These are phyloP conservation scores for Pseudisothecium myosuroides DNA, from an alignment of 225 moss, liverwort and hornwort genomes.

Conservation along the genomic window DNA sequence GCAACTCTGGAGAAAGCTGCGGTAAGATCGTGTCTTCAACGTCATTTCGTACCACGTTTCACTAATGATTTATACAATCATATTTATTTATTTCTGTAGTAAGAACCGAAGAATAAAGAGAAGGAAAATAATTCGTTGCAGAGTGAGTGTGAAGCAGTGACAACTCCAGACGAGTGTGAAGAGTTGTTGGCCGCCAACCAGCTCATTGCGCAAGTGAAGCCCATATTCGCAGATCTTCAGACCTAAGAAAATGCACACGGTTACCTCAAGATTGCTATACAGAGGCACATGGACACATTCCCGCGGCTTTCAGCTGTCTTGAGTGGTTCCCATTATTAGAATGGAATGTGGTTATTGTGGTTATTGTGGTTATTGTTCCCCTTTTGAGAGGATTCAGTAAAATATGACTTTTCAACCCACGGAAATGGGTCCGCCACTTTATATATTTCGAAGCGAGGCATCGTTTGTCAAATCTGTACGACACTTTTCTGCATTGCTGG, in stretches of 20 bases:
- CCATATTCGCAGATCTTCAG: conserved; percentile 14
- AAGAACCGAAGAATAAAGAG: background rate
- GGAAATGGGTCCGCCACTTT: background rate
- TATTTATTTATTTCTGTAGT: background rate
- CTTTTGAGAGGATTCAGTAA: background rate
- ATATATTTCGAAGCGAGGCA: background rate
- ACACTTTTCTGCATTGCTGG: background rate
- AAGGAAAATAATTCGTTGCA: background rate
- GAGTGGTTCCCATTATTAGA: background rate
- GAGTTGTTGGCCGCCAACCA: conserved; percentile 21
- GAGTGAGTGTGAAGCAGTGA: conserved; percentile 15
- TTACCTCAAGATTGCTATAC: background rate
- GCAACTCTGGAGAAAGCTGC: conserved; percentile 36
- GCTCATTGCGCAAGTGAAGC: conserved; percentile 30
- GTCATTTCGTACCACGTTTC: background rate
- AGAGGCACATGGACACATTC: background rate
- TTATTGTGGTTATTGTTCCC: too few relatives aligned
- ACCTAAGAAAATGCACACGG: background rate
- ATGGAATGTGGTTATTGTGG: background rate
- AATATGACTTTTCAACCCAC: background rate
- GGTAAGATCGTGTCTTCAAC: conserved; percentile 11
- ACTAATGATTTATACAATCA: background rate
- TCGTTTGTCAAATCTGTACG: background rate
- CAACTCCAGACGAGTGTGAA: conserved; percentile 12
- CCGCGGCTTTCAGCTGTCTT: background rate